Conservation (phyloP, 2,329 filamentous ascomycete genomes). For the Hymenoscyphus fraxineus region DNA sequence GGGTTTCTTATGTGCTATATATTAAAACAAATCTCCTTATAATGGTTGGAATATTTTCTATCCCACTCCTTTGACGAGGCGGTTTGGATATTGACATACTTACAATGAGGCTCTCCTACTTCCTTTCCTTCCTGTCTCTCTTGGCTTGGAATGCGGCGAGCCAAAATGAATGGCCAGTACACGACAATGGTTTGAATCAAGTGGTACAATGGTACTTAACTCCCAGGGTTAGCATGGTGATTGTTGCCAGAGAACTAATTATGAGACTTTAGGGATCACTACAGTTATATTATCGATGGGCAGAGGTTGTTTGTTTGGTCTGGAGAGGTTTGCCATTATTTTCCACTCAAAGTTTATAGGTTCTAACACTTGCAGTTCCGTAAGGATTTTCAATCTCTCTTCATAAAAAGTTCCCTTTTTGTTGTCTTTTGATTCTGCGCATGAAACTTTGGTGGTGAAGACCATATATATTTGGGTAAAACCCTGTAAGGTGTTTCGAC, state of each 20-base stretch:
- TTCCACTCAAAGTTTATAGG: background rate
- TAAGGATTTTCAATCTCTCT: background rate
- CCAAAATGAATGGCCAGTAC: conserved; percentile 42
- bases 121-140: conserved; percentile 6
- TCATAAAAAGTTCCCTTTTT: background rate
- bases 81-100: background rate
- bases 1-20: background rate
- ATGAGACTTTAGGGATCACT: conserved; percentile 42
- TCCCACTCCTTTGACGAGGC: background rate
- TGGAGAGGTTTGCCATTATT: conserved; percentile 38
- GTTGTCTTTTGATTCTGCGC: background rate
- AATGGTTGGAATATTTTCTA: background rate
- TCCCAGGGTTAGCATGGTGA: background rate
- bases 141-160: conserved; percentile 8
- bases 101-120: conserved; percentile 6
- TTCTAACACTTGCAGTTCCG: background rate
- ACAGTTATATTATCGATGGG: conserved; percentile 49
- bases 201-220: conserved; percentile 41
- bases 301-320: conserved; percentile 50
- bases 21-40: background rate
- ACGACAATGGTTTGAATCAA: conserved; percentile 45
- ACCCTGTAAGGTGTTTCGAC: background rate
- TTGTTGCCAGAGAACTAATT: background rate
- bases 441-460: background rate
- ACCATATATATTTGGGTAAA: no score